Evolutionary conservation across 2,329 filamentous ascomycete species (phyloP).

Genomic region (Paecilomyces dactylethromorphus): DNA sequence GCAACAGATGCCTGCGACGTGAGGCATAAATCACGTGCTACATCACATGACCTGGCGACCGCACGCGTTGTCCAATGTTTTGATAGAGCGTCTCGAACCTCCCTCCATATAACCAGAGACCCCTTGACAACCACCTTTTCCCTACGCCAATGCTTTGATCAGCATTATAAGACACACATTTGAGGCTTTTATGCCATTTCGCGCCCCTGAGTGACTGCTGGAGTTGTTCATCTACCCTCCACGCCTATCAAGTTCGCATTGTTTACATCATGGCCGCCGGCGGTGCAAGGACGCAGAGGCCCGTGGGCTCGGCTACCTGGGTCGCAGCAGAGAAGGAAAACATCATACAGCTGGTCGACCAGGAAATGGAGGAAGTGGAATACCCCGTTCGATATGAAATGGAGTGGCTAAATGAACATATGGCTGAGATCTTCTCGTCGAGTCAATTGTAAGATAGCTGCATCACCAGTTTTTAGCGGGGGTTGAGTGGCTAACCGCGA

Average conservation of each 20-base stretch:
- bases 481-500: conserved; percentile 21
- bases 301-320: conserved; percentile 80
- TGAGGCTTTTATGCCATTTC: neutral
- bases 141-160: neutral
- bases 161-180: neutral
- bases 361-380: conserved; percentile 87
- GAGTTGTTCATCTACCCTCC: neutral
- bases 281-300: conserved; percentile 34
- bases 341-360: conserved; percentile 64
- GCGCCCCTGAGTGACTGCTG: neutral
- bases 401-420: conserved; percentile 98
- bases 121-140: conserved; percentile 1
- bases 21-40: neutral
- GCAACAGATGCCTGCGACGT: neutral
- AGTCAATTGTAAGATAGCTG: conserved; percentile 63
- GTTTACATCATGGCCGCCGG: conserved; percentile 34
- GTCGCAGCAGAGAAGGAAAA: conserved; percentile 76
- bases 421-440: conserved; percentile 85
- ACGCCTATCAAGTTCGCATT: conserved; percentile 15
- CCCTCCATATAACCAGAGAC: conserved; percentile 11
- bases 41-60: neutral
- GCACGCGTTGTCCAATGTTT: conserved; percentile 18
- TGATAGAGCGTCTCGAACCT: conserved; percentile 11
- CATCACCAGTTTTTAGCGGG: conserved; percentile 4
- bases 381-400: conserved; percentile 90